A percentile compares a stretch with the other conserved stretches of the same genome.
phyloP scores from a whole-genome alignment of 345 rosid genomes.

The Euphorbia pulcherrima region DNA sequence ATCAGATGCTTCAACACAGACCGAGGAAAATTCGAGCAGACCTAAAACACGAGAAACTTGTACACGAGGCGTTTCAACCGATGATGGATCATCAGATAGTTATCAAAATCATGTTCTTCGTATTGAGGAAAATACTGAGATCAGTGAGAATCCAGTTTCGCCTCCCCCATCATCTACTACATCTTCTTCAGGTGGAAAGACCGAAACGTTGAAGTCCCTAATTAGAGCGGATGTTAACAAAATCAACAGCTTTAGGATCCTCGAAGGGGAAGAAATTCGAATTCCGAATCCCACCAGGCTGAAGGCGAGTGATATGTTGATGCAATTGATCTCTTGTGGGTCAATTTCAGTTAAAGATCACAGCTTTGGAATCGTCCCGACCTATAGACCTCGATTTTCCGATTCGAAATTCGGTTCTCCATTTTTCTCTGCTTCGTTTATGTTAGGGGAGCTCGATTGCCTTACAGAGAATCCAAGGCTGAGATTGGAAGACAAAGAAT shows the following conservation, averaged over 20 bases:
- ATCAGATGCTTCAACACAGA: conserved; percentile 91
- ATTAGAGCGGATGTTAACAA: conserved; percentile 84
- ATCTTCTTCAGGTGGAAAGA: conserved; percentile 66
- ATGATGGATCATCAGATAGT: conserved; percentile 45
- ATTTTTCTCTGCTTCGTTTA: conserved; percentile 60
- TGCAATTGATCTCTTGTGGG: conserved; percentile 96
- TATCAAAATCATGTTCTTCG: conserved; percentile 34
- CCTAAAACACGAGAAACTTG: conserved; percentile 56
- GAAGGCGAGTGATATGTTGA: conserved; percentile 67
- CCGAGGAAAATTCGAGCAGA: conserved; percentile 54
- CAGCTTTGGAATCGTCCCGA: conserved; percentile 77
- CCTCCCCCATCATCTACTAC: conserved; percentile 68
- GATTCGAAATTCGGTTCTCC: conserved; percentile 70
- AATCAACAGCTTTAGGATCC: conserved; percentile 86
- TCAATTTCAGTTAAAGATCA: conserved; percentile 92
- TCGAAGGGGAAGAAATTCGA: conserved; percentile 70
- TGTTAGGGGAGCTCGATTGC: conserved; percentile 78
- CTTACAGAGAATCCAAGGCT: conserved; percentile 74
- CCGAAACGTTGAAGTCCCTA: conserved; percentile 83
- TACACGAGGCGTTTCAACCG: conserved; percentile 88
- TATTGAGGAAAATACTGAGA: conserved; percentile 44
- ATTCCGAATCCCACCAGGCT: conserved; percentile 56
- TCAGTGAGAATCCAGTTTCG: conserved; percentile 52
- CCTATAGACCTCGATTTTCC: conserved; percentile 64
- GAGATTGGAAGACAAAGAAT: conserved; percentile 80